Evolutionary conservation across 2,329 filamentous ascomycete species (phyloP).

Genomic region (Stagonosporopsis chrysanthemi): DNA sequence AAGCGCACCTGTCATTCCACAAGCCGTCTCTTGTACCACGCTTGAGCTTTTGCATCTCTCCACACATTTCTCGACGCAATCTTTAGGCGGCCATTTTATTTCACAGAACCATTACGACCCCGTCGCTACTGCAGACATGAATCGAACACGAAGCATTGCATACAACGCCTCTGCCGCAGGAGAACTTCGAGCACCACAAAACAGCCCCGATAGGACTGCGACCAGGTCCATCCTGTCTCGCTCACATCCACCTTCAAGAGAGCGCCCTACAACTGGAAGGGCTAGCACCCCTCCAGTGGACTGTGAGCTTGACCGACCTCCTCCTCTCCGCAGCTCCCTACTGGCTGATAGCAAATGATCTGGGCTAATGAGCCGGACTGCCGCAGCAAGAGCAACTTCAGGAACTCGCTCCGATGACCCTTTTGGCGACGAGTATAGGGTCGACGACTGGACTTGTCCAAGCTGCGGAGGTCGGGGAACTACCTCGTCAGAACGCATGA

Average conservation of each 20-base stretch:
- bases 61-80: not conserved
- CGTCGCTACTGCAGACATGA: not conserved
- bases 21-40: not conserved
- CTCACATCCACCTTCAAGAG: not conserved
- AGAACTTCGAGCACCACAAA: too few relatives aligned
- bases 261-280: not conserved
- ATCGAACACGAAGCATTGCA: not conserved
- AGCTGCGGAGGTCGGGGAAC: not conserved
- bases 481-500: not conserved
- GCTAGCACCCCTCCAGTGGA: not conserved
- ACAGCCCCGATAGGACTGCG: not conserved
- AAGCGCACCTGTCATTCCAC: not conserved
- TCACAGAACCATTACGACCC: not conserved
- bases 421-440: not conserved
- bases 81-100: not conserved
- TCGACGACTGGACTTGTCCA: conserved; percentile 4
- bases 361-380: not conserved
- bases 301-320: not conserved
- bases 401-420: not conserved
- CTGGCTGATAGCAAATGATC: not conserved
- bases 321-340: not conserved
- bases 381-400: not conserved
- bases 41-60: not conserved
- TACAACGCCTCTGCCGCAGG: too few relatives aligned
- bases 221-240: not conserved